These are phyloP conservation scores for Colletotrichum shisoi DNA, from an alignment of 2,329 filamentous ascomycete species.

Conservation along the genomic window DNA sequence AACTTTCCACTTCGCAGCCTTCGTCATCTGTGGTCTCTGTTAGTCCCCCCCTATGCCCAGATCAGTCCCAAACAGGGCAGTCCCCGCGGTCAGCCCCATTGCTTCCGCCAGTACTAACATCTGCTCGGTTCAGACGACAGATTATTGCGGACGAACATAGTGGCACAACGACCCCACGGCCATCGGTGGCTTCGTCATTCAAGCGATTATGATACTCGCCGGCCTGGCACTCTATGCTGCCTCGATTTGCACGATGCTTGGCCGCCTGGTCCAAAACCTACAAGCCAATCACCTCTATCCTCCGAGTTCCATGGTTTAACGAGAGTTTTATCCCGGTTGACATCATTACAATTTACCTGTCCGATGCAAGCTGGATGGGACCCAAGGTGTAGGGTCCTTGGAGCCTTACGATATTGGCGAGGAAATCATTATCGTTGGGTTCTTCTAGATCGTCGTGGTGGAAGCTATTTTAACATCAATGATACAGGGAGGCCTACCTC, in stretches of 20 bases:
- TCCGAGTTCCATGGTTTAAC: slow-evolving; percentile 49
- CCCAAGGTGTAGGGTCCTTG: slow-evolving; percentile 36
- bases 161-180: slow-evolving; percentile 28
- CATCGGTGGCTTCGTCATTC: slow-evolving; percentile 39
- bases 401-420: slow-evolving; percentile 47
- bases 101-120: slow-evolving; percentile 61
- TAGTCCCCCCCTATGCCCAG: neutral
- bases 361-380: slow-evolving; percentile 49
- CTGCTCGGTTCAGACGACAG: slow-evolving; percentile 35
- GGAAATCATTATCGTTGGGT: slow-evolving; percentile 59
- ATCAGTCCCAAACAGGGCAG: neutral
- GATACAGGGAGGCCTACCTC: too few species aligned
- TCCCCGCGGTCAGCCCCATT: slow-evolving; percentile 47
- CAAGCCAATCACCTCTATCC: slow-evolving; percentile 37
- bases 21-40: slow-evolving; percentile 29
- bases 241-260: slow-evolving; percentile 41
- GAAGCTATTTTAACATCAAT: neutral
- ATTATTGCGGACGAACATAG: slow-evolving; percentile 41
- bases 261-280: slow-evolving; percentile 46
- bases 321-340: slow-evolving; percentile 59
- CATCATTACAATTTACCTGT: slow-evolving; percentile 54
- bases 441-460: slow-evolving; percentile 61
- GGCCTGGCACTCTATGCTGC: slow-evolving; percentile 24
- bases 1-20: slow-evolving; percentile 21
- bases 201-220: slow-evolving; percentile 40